These are phyloP conservation scores for Aspergillus carlsbadensis DNA, from an alignment of 495 filamentous ascomycete genomes.

Conservation along the genomic window DNA sequence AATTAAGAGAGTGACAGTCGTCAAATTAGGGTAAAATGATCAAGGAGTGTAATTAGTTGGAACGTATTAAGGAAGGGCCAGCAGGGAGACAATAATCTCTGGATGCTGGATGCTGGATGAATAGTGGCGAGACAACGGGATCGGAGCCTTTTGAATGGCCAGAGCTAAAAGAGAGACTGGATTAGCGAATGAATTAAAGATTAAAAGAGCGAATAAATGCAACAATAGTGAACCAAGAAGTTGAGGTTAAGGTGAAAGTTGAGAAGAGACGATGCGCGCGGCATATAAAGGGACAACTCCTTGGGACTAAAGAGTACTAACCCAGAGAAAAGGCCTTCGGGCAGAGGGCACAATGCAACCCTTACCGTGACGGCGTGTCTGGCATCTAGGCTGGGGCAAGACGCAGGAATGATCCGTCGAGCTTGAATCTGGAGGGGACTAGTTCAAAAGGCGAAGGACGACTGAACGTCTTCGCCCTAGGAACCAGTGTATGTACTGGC, in stretches of 20 bases:
- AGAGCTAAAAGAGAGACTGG: slow-evolving; percentile 47
- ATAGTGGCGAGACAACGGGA: slow-evolving; percentile 43
- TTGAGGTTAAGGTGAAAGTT: slow-evolving; percentile 11
- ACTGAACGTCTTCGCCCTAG: slow-evolving; percentile 70
- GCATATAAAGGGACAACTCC: slow-evolving; percentile 23
- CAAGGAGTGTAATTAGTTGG: slow-evolving; percentile 62
- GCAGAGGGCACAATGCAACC: slow-evolving; percentile 52
- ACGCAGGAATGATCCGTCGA: slow-evolving; percentile 51
- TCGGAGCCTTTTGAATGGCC: slow-evolving; percentile 35
- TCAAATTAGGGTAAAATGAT: slow-evolving; percentile 42
- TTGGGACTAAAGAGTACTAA: slow-evolving; percentile 41
- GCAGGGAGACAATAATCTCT: slow-evolving; percentile 42
- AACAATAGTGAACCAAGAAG: slow-evolving; percentile 9
- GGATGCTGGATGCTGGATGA: slow-evolving; percentile 30
- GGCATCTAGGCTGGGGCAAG: slow-evolving; percentile 53
- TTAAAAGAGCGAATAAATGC: slow-evolving; percentile 20
- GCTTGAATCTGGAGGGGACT: slow-evolving; percentile 40
- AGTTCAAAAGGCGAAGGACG: slow-evolving; percentile 60
- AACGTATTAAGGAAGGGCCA: slow-evolving; percentile 44
- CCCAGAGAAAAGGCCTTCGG: slow-evolving; percentile 48
- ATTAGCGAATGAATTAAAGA: slow-evolving; percentile 33
- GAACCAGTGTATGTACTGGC: slow-evolving; percentile 30
- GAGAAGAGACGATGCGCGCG: slow-evolving; percentile 26
- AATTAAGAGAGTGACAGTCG: slow-evolving; percentile 57
- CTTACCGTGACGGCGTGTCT: slow-evolving; percentile 66